Conservation (phyloP, 805 yeast species). For the Maudiozyma bulderi region DNA sequence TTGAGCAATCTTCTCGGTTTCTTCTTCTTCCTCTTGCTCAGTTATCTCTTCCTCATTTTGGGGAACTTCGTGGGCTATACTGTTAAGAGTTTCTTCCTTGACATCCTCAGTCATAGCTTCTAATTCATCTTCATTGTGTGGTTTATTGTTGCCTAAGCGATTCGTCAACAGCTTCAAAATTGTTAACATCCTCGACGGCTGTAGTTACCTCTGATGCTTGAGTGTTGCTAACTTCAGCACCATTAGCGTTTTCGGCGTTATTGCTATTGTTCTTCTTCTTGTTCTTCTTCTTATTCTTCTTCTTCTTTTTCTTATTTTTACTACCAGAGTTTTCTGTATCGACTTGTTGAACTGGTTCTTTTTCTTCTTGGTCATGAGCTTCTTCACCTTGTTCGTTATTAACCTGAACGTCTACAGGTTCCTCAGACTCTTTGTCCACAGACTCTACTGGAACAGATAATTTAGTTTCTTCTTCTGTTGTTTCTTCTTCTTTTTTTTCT, state of each 20-base stretch:
- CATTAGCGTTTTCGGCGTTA: slow-evolving; percentile 4
- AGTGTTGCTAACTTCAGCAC: background rate
- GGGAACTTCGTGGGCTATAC: slow-evolving; percentile 15
- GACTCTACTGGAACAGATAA: background rate
- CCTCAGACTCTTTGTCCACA: slow-evolving; percentile 2
- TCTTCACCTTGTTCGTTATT: background rate
- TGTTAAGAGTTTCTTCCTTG: slow-evolving; percentile 15
- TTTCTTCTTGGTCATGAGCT: background rate
- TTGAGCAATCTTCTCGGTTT: slow-evolving; percentile 1
- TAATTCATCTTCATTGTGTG: slow-evolving; percentile 10
- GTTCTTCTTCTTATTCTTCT: slow-evolving; percentile 21
- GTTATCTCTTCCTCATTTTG: background rate
- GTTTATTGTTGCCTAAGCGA: slow-evolving; percentile 26
- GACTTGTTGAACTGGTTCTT: background rate
- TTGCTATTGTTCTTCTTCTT: slow-evolving; percentile 25
- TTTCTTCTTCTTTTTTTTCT: slow-evolving; percentile 2
- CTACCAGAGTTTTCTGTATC: background rate
- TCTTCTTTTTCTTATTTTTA: slow-evolving; percentile 21
- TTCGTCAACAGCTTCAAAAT: slow-evolving; percentile 13
- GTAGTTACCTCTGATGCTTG: background rate
- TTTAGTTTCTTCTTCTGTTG: background rate
- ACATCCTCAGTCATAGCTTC: slow-evolving; percentile 17
- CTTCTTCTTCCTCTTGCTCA: slow-evolving; percentile 5
- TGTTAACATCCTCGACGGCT: slow-evolving; percentile 8
- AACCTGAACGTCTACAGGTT: background rate